Base-by-base conservation (phyloP, 2,329 filamentous ascomycete species). In the Penicillium sclerotiorum region DNA sequence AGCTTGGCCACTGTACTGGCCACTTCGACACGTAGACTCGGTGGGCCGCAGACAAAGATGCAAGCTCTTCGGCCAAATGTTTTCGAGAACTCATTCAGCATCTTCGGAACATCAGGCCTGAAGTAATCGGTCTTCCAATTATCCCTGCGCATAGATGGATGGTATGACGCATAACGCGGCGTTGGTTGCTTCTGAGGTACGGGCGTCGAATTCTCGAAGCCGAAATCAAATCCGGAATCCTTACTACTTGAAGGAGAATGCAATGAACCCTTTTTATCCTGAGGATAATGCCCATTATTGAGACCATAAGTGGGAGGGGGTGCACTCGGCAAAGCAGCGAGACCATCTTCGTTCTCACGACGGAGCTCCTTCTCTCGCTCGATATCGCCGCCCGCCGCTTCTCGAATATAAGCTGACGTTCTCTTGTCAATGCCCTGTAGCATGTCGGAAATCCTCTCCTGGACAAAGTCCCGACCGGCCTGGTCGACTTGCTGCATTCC, bases 81-180 rank as follows among this genome's bases (percentile, higher is more conserved):
- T 18, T 83, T 85, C 4, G 89, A 88, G 81, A 91, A 87, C 57
- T 94, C 85, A 63, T 84, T 86, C 46, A 97, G 80, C 83, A 95
- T 90, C 68, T 87, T 93, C 1, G 89, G 87, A 28, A 97, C 82
- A 60, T 96, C 88, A 0, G 93, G 93, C 0, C 93, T 84, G 15
- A 91, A 91, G 70, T 96, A 96, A 72, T 96, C 92, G 12, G 94
- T 90, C 57, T 83, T 88, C 90, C 93, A 96, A 47, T 91, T 89
- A 58, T 90, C 87, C 45, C 77, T 77, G 58, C 77, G 77, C 17
- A 68, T 69, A 28, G 67, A 62, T 6, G 73, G 80, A 27, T 59
- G 54, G 53, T 92, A 83, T 67, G 95, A 95, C 1, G 91, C 91
- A 66, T 94, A 96, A 13, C 90, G 88, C 85, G 95, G 93, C 42